These are phyloP conservation scores for Rhizopus microsporus DNA, from an alignment of 371 early-diverging fungal species.

Conservation along the genomic window DNA sequence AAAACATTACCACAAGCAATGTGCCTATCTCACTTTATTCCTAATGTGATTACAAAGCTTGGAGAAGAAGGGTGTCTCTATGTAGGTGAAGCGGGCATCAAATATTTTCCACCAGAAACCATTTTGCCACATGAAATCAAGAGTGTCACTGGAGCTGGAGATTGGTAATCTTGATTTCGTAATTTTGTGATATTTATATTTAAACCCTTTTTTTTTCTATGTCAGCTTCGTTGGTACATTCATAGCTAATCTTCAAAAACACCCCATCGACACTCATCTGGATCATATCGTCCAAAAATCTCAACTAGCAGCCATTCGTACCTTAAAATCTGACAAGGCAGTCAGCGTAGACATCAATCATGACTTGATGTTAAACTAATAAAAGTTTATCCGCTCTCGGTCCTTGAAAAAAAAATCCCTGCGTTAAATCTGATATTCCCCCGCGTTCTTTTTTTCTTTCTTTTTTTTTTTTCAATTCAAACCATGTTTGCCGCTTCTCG, in stretches of 20 bases:
- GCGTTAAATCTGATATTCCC: neutral
- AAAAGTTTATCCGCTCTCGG: neutral
- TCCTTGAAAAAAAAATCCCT: neutral
- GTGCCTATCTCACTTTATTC: slow-evolving; percentile 41
- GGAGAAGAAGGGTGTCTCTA: slow-evolving; percentile 58
- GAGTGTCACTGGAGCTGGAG: slow-evolving; percentile 77
- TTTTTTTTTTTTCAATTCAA: slow-evolving; percentile 22
- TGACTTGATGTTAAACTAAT: slow-evolving; percentile 9
- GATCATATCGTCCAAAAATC: slow-evolving; percentile 27
- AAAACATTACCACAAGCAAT: slow-evolving; percentile 26
- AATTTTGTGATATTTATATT: neutral
- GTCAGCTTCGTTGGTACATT: slow-evolving; percentile 50
- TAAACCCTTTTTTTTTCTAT: neutral
- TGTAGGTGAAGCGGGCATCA: slow-evolving; percentile 17
- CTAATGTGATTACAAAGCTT: slow-evolving; percentile 59
- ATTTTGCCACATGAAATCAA: slow-evolving; percentile 37
- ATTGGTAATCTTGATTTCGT: slow-evolving; percentile 47
- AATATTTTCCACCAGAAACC: slow-evolving; percentile 43
- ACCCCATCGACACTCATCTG: slow-evolving; percentile 13
- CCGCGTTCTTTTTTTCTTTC: slow-evolving; percentile 13
- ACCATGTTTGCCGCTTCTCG: slow-evolving; percentile 53
- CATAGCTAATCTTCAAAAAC: slow-evolving; percentile 35
- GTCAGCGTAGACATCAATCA: slow-evolving; percentile 27
- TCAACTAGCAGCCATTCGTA: slow-evolving; percentile 39
- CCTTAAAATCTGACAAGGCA: slow-evolving; percentile 39